Conservation (phyloP, 768 basidiomycete genomes). For the Mycena floridula region DNA sequence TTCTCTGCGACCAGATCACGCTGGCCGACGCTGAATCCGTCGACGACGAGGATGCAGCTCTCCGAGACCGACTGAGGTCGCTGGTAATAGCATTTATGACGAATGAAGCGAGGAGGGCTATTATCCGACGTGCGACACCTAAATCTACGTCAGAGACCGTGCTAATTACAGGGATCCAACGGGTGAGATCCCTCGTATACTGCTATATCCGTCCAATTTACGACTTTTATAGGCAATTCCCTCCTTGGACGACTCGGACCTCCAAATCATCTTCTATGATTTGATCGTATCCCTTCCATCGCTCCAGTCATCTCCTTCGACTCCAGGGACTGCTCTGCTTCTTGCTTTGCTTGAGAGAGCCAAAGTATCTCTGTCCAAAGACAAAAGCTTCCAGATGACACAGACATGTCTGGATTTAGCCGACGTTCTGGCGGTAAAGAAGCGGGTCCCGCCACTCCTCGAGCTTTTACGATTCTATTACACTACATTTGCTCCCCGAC, state of each 20-base stretch:
- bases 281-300: conserved; percentile 46
- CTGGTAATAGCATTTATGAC: conserved; percentile 58
- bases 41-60: conserved; percentile 54
- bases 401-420: conserved; percentile 43
- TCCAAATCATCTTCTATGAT: conserved; percentile 43
- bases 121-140: conserved; percentile 30
- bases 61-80: conserved; percentile 49
- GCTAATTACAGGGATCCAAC: conserved; percentile 27
- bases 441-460: conserved; percentile 33
- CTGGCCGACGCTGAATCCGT: conserved; percentile 42
- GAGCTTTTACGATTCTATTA: conserved; percentile 51
- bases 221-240: too few relatives aligned
- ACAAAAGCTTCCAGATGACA: conserved; percentile 19
- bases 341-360: conserved; percentile 31
- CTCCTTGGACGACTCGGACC: conserved; percentile 28
- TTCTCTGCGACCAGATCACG: conserved; percentile 62
- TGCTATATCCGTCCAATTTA: too few relatives aligned
- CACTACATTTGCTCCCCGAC: conserved; percentile 28
- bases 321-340: conserved; percentile 11
- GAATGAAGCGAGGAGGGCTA: conserved; percentile 31
- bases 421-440: conserved; percentile 33
- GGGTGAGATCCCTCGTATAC: too few relatives aligned
- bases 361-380: conserved; percentile 23
- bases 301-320: conserved; percentile 26
- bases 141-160: neutral